Conservation (phyloP, 768 basidiomycete species). For the Suillus cothurnatus region DNA sequence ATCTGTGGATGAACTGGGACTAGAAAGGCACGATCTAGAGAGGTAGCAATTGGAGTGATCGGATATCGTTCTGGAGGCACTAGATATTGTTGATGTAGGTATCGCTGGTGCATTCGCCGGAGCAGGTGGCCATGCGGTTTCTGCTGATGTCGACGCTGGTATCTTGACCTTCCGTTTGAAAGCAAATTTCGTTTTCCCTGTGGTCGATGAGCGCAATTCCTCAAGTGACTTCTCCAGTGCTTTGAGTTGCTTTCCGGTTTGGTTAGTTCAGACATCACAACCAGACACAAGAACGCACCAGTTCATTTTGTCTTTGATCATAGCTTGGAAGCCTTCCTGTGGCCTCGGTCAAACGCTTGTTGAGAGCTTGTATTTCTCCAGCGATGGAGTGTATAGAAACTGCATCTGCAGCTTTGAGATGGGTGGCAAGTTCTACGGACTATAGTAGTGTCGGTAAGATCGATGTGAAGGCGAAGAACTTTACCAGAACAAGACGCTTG, state of each 20-base stretch:
- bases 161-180: constrained; percentile 57
- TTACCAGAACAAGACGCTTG: constrained; percentile 28
- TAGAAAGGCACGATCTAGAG: constrained; percentile 34
- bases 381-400: constrained; percentile 48
- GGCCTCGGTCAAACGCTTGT: constrained; percentile 65
- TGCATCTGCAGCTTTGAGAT: constrained; percentile 40
- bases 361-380: constrained; percentile 54
- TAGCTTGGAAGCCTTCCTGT: constrained; percentile 67
- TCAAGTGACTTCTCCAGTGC: constrained; percentile 58
- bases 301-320: constrained; percentile 73
- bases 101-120: constrained; percentile 1
- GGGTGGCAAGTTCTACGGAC: constrained; percentile 49
- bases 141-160: constrained; percentile 13
- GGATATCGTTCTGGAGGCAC: constrained; percentile 43
- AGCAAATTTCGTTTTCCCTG: constrained; percentile 62
- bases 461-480: constrained; percentile 5
- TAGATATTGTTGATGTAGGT: constrained; percentile 6
- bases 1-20: constrained; percentile 39
- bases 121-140: constrained; percentile 6
- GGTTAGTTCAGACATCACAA: constrained; percentile 10
- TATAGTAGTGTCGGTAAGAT: constrained; percentile 17
- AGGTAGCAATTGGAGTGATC: constrained; percentile 50
- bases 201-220: constrained; percentile 44
- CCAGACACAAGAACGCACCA: constrained; percentile 44
- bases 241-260: constrained; percentile 60